phyloP scores from a whole-genome alignment of 495 filamentous ascomycete species.

The Trichoderma asperelloides region DNA sequence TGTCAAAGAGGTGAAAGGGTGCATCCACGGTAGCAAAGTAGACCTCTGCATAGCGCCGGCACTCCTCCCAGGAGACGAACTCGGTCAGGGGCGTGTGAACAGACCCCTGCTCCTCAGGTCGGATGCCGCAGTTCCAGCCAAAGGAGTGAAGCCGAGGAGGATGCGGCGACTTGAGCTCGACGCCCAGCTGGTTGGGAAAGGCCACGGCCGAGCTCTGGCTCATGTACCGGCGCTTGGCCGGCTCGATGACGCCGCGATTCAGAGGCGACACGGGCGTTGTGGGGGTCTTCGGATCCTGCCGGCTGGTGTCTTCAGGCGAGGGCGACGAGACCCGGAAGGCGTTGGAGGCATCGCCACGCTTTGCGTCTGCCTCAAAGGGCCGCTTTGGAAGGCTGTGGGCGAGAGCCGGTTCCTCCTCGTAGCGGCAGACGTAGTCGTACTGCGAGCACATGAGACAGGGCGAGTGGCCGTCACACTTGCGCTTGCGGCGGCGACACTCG shows the following conservation, averaged over 20 bases:
- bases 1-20: background rate
- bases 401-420: background rate
- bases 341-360: background rate
- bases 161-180: background rate
- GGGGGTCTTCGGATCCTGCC: background rate
- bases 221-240: background rate
- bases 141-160: background rate
- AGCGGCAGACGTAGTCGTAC: conserved; percentile 1
- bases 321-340: background rate
- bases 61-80: background rate
- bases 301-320: background rate
- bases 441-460: conserved; percentile 5
- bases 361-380: background rate
- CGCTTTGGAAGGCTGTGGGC: background rate
- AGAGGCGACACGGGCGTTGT: background rate
- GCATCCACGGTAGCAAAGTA: background rate
- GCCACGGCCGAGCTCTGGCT: conserved; percentile 1
- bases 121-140: conserved; percentile 1
- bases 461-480: conserved; percentile 5
- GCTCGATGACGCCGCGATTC: background rate
- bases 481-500: conserved; percentile 7
- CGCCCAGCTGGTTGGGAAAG: conserved; percentile 3
- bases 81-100: background rate
- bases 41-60: background rate
- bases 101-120: background rate